Evolutionary conservation across 176 grass and related monocot genomes (phyloP), one percentile per base, ranked within the genome.

Genomic region (Coix lacrymajobi): DNA sequence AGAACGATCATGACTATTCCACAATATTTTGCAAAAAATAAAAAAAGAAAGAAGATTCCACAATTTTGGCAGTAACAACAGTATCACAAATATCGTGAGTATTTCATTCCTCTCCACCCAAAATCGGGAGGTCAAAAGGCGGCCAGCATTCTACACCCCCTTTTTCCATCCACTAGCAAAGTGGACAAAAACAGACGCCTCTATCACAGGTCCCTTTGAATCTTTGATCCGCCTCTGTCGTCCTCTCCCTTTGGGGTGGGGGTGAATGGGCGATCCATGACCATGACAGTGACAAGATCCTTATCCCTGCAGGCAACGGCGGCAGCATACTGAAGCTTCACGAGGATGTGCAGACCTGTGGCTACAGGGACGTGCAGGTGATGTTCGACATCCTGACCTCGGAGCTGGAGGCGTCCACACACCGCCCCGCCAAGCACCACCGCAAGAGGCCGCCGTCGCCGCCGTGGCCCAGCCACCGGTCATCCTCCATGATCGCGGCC

Each of bases 281-380:
- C 48, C 73, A 69, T 28, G 79, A 67, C 38, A 83, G 33, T 54
- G 73, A 71, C 84, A 60, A 77, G 78, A 84, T 11, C 64, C 66
- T 89, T 83, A 77, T 87, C 44, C 44, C 43, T 62, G 73, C 90
- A 97, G 95, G 88, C 39, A 70, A 69, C 58, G 88, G 95, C 48
- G 86, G 85, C 84, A 95, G 78, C 79, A 81, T 95, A n/a, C 85
- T 94, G 57, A 92, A 92, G 84, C 86, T 97, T 45, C 92, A 94
- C 9, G 84, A 92, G 69, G 95, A 97, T 25, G 92, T 97, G 61
- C 95, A 92, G 62, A 97, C 86, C 34, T 97, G 95, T 34, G 92
- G 84, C 73, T 97, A 97, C 86, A 79, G 90, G 68, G 95, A 97
- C 87, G 95, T 94, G 74, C 92, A 97, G 69, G 88, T 97, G 87